Evolutionary conservation across 257 asterid genomes (phyloP).

Genomic region (Fraxinus pennsylvanica): DNA sequence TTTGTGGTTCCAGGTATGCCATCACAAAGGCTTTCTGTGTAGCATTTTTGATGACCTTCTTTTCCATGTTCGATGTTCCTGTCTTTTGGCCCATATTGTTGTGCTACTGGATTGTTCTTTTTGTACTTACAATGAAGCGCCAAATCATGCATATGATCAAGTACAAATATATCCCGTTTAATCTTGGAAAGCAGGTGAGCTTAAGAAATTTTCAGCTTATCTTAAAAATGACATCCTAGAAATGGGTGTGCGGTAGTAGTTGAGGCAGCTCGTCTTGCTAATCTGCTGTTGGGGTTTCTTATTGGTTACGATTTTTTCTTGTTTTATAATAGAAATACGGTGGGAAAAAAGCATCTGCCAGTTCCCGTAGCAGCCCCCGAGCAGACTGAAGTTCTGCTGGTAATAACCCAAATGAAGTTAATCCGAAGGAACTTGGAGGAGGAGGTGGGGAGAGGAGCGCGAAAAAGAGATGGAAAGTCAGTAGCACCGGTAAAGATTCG

Average conservation of each 20-base stretch:
- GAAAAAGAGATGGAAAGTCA: slow-evolving; percentile 14
- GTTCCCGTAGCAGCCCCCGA: slow-evolving; percentile 43
- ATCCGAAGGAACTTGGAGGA: background rate
- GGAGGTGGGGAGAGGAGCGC: background rate
- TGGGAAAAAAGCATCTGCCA: slow-evolving; percentile 49
- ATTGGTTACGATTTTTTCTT: background rate
- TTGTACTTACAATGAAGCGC: slow-evolving; percentile 58
- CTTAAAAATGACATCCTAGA: background rate
- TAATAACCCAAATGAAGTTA: slow-evolving; percentile 9
- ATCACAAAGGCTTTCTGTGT: slow-evolving; percentile 60
- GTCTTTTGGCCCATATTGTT: slow-evolving; percentile 70
- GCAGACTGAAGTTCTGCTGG: slow-evolving; percentile 42
- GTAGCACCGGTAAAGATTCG: slow-evolving; percentile 1
- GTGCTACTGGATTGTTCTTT: slow-evolving; percentile 64
- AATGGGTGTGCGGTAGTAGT: background rate
- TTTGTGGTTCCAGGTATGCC: slow-evolving; percentile 52
- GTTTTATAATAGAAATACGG: slow-evolving; percentile 43
- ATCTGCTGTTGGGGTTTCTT: background rate
- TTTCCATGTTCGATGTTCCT: slow-evolving; percentile 65
- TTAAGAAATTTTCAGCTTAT: background rate
- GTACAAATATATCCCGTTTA: slow-evolving; percentile 57
- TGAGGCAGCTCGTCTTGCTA: too few species aligned
- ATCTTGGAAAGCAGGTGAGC: slow-evolving; percentile 61
- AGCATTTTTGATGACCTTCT: slow-evolving; percentile 65
- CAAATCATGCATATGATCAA: slow-evolving; percentile 69